Evolutionary conservation across 1,284 basidiomycete species (phyloP), one percentile per base, ranked within the genome.

Genomic region (Pterulicium gracile): DNA sequence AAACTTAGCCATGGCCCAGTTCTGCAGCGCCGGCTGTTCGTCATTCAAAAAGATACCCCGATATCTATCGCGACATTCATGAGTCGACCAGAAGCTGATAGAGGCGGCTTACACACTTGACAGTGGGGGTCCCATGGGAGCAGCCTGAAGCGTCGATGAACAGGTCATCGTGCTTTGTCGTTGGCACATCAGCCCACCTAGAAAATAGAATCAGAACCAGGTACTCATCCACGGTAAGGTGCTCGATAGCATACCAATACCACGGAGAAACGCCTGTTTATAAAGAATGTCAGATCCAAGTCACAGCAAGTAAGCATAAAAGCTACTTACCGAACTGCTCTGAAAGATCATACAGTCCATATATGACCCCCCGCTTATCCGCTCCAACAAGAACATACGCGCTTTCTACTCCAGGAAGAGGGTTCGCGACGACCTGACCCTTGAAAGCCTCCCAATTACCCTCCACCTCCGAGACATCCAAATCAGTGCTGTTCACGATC

Each of bases 121-220:
- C 79, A 1, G 77, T 77, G 0, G 83, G 82, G 3, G 70, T 60
- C 21, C 79, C 81, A 58, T 86, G 82, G 4, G 73, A 65, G 58
- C 81, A 81, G 2, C 73, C 70, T n/a, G 58, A 55, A 7, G 70
- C 58, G 1, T 66, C 55, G 39, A 81, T 70, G 50, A 70, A 76
- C 23, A 83, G 52, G 22, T 72, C 58, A 1, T 67, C 52, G 36
- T 79, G 71, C 32, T 64, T 65, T 5, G 69, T 73, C 1, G 69
- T 66, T 4, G 79, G 79, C 10, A 82, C 79, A 58, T 86, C 81
- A 15, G 81, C 77, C 79, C 79, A 81, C 74, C 77, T 77, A 52
- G 36, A 50, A 46, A 17, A 44, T 24, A 24, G 22, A 7, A 52
- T 52, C 49, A 51, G 35, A 42, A 18, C 21, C 18, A 36, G 27